A percentile compares a stretch with the other conserved stretches of the same genome.
Evolutionary conservation across 352 stramenopile species (phyloP).

Genomic region (Globisporangium middletonii): DNA sequence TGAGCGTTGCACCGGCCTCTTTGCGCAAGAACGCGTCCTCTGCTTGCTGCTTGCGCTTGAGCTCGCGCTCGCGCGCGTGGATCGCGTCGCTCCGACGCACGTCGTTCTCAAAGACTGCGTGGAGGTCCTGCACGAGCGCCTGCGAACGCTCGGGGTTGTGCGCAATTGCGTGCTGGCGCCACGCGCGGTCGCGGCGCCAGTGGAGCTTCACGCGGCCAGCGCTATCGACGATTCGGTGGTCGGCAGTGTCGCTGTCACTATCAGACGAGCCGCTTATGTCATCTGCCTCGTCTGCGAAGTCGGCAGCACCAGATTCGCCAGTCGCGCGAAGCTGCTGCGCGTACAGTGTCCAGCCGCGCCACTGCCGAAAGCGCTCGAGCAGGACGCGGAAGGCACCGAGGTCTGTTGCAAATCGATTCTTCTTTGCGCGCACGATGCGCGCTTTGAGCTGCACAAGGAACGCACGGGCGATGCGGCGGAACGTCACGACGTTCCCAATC

Average conservation of each 20-base stretch:
- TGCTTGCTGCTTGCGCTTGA: constrained; percentile 28
- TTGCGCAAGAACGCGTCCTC: constrained; percentile 48
- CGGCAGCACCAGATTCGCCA: too few relatives aligned
- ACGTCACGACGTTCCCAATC: constrained; percentile 48
- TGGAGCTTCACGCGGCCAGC: constrained; percentile 22
- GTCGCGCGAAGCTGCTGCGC: constrained; percentile 11
- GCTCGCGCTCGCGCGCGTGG: constrained; percentile 25
- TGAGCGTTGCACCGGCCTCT: constrained; percentile 34
- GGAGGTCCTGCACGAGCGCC: constrained; percentile 29
- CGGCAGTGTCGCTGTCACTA: neutral
- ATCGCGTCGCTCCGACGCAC: constrained; percentile 24
- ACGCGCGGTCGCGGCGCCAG: constrained; percentile 44
- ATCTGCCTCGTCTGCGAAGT: neutral
- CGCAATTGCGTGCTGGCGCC: constrained; percentile 35
- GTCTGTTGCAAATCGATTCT: constrained; percentile 43
- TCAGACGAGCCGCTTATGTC: constrained; percentile 1
- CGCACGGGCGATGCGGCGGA: constrained; percentile 32
- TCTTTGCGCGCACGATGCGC: constrained; percentile 25
- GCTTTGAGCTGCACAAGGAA: constrained; percentile 25
- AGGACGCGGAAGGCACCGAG: constrained; percentile 41
- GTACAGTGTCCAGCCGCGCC: constrained; percentile 31
- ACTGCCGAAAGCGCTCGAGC: constrained; percentile 32
- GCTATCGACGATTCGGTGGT: constrained; percentile 2
- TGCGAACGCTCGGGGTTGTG: constrained; percentile 28
- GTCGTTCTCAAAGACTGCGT: constrained; percentile 27